Base-by-base conservation (phyloP, 805 yeast species). In the Starmerella bombicola region DNA sequence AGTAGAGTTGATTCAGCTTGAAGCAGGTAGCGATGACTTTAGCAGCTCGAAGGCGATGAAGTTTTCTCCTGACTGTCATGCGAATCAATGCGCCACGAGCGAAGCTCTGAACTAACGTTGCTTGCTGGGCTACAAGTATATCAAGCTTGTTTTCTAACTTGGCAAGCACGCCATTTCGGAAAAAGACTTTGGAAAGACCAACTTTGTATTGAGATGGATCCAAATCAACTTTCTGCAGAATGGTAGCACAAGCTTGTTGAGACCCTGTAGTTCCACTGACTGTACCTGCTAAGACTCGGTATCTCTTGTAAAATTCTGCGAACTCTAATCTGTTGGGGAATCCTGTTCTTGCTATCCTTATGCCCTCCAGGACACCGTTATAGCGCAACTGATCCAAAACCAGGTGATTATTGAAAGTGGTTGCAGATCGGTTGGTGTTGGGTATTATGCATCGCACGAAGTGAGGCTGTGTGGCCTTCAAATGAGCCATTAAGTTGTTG, bases 341-440 rank as follows among this genome's bases (percentile, higher is more conserved):
- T 2, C 99, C 99, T 7, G 95, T 84, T 49, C 99, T 72, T 0
- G 97, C 95, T 45, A 91, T 91, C 60, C 98, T 71, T 23, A 91
- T 91, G 46, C 99, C 99, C 66, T 91, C 99, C 38, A 91, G 64
- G 13, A 91, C 99, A 71, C 99, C 99, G 56, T 91, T 91, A 56
- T 97, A 91, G 48, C 95, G 69, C 47, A 91, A 67, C 62, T 91
- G 99, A 38, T 81, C 88, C 33, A 91, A 64, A 6, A 91, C 93
- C 19, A 91, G 63, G 23, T 62, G 63, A 51, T 79, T 83, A 52
- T 83, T 84, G 53, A 91, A 80, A 29, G 67, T 64, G 32, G 72
- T 73, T 0, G 95, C 75, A 37, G 67, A 67, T 56, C 88, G 86
- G 33, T 70, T 65, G 45, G 74, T 73, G 56, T 91, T 91, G 6